Evolutionary conservation across 2,329 filamentous ascomycete species (phyloP), one percentile per base, ranked within the genome.

Genomic region (Spiromastix sp.): DNA sequence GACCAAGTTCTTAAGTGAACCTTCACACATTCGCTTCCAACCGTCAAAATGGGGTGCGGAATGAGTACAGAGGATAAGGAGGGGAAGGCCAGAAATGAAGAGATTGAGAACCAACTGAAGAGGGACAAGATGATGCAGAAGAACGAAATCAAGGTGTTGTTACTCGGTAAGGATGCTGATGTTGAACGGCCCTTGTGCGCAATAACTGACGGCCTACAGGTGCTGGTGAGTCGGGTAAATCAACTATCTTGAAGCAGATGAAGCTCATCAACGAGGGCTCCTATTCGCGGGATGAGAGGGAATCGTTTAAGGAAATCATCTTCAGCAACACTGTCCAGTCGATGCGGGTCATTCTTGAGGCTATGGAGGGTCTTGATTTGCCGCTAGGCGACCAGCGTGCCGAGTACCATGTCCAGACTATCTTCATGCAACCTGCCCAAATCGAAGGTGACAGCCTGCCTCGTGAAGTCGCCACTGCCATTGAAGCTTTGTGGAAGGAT

Each of bases 31-130:
- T n/a, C n/a, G n/a, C n/a, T n/a, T n/a, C n/a, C n/a, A n/a, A n/a
- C 63, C 66, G 70, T 61, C 81, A 86, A 72, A 56, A 98, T 98
- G 91, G 91, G 91, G 79, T 98, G 91, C 66, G 89, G 89, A 68
- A 93, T 95, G 85, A 96, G 89, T 65, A 94, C 91, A 60, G 91
- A 96, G 72, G 91, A 96, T 71, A 95, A 95, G 81, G 91, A 96
- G 86, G 89, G 91, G 70, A 96, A 95, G 84, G 85, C 86, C 72
- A 81, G 91, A 54, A 96, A 98, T 63, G 91, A 98, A 75, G 89
- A 96, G 78, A 98, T 98, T 59, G 91, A 98, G 70, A 96, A 95
- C 64, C 89, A 96, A 72, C 72, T 96, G 60, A 96, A 95, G 77
- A 77, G 85, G 63, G 91, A 98, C 61, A 93, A 93, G 69, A 84